A percentile compares a stretch with the other conserved stretches of the same genome.
Conservation (phyloP, 768 basidiomycete species). For the Lactarius hengduanensis region DNA sequence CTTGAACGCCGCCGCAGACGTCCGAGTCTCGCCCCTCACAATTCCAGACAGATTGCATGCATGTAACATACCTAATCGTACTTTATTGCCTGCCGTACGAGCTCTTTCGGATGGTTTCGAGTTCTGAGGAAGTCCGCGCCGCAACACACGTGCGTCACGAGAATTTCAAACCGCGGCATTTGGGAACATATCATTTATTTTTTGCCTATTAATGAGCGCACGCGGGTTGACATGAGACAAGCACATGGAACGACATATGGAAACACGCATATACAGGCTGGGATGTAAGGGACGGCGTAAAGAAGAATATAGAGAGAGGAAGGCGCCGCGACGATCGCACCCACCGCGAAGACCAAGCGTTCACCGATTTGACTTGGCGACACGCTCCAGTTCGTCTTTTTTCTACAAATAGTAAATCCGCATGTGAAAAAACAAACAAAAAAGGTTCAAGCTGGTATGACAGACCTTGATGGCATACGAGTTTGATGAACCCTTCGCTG, state of each 20-base stretch:
- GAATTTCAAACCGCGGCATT: constrained; percentile 20
- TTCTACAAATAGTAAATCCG: constrained; percentile 50
- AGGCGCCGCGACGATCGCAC: constrained; percentile 7
- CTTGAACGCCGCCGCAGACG: neutral
- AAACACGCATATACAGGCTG: constrained; percentile 13
- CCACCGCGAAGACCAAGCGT: constrained; percentile 32
- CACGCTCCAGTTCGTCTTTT: constrained; percentile 99
- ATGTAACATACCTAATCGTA: constrained; percentile 8
- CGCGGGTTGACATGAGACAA: constrained; percentile 14
- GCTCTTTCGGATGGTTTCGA: constrained; percentile 16
- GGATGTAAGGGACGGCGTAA: constrained; percentile 15
- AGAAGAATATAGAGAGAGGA: constrained; percentile 5
- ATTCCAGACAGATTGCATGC: constrained; percentile 5
- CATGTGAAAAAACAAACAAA: neutral
- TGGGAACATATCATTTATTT: constrained; percentile 11
- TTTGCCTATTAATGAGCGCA: constrained; percentile 11
- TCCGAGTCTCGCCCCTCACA: constrained; percentile 12
- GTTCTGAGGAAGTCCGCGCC: constrained; percentile 5
- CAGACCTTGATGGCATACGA: constrained; percentile 98
- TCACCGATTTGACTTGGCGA: constrained; percentile 99
- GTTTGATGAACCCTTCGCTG: constrained; percentile 99
- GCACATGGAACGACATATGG: constrained; percentile 20
- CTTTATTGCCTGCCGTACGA: neutral
- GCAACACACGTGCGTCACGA: constrained; percentile 18
- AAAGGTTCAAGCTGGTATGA: constrained; percentile 26